Percentiles rank a stretch among this genome's conserved stretches.
phyloP scores from a whole-genome alignment of 345 rosid genomes.

The Lepidium africanum region DNA sequence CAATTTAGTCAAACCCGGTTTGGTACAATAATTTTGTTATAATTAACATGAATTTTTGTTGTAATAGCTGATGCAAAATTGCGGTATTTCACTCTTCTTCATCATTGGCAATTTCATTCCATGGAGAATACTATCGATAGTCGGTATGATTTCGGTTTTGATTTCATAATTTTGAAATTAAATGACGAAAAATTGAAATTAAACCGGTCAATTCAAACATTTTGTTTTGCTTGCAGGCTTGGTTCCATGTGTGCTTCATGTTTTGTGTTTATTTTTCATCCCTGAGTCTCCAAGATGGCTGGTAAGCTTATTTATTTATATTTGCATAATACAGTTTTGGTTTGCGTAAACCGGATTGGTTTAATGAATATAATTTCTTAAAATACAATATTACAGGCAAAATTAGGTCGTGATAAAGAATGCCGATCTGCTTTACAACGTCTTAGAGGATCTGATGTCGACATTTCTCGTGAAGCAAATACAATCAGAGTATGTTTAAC shows the following conservation, averaged over 20 bases:
- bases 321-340: background rate
- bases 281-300: conserved; percentile 40
- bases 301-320: conserved; percentile 22
- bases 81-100: conserved; percentile 29
- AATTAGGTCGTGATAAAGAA: conserved; percentile 28
- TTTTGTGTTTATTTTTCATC: conserved; percentile 21
- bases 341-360: background rate
- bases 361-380: background rate
- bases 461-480: conserved; percentile 31
- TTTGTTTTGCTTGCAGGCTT: conserved; percentile 9
- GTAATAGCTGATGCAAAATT: conserved; percentile 27
- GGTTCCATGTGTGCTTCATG: conserved; percentile 21
- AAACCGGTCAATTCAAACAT: background rate
- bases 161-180: background rate
- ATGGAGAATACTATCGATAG: conserved; percentile 22
- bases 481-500: conserved; percentile 15
- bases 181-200: background rate
- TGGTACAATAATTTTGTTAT: background rate
- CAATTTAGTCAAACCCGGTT: background rate
- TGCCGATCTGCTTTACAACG: conserved; percentile 26
- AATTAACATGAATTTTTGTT: background rate
- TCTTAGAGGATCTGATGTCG: conserved; percentile 31
- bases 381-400: conserved; percentile 7
- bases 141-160: conserved; percentile 17
- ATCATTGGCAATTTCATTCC: conserved; percentile 29